Conservation (phyloP, 805 yeast genomes). For the Schwanniomyces yamadae region DNA sequence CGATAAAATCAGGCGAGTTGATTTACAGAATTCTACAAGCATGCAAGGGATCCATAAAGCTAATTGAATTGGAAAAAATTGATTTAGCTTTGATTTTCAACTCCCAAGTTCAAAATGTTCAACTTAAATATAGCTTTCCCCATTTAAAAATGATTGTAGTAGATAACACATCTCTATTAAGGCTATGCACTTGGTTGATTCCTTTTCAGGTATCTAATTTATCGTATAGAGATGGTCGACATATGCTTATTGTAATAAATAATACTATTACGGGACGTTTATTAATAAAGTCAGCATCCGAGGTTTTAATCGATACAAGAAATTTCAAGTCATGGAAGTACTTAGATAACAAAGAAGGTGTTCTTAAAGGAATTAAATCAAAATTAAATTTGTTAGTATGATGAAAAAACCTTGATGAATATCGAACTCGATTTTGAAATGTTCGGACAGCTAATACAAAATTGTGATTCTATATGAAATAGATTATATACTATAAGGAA, state of each 20-base stretch:
- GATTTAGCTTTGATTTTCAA: constrained; percentile 17
- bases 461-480: no score
- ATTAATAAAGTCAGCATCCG: constrained; percentile 7
- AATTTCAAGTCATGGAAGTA: constrained; percentile 1
- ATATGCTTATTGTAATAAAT: constrained; percentile 14
- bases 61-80: constrained; percentile 16
- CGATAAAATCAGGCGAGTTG: neutral
- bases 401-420: no score
- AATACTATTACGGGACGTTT: constrained; percentile 14
- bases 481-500: no score
- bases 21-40: constrained; percentile 1
- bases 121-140: constrained; percentile 11
- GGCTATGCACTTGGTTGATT: constrained; percentile 15
- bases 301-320: neutral
- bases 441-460: no score
- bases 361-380: constrained; percentile 3
- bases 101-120: neutral
- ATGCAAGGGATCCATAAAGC: constrained; percentile 2
- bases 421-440: no score
- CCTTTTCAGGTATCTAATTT: constrained; percentile 12
- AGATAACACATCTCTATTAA: constrained; percentile 19
- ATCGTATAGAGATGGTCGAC: constrained; percentile 8
- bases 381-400: constrained; percentile 5
- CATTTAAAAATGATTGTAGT: constrained; percentile 19
- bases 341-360: constrained; percentile 2